These are phyloP conservation scores for Fistulifera pelliculosa DNA, from an alignment of 108 stramenopile genomes.

Conservation along the genomic window DNA sequence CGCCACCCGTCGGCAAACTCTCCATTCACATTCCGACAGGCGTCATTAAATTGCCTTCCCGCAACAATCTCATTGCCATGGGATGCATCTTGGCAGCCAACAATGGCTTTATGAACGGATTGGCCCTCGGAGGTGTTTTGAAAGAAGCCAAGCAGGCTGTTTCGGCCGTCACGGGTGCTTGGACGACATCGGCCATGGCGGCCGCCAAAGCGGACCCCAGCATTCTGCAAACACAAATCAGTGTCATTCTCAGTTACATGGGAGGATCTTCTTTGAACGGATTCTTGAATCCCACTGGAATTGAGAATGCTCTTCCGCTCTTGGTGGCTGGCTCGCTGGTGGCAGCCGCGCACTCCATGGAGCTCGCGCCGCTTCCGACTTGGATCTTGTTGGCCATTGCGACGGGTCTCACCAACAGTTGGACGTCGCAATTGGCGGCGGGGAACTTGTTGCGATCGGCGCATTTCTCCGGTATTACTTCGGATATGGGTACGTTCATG, in stretches of 20 bases:
- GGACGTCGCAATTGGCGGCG: slow-evolving; percentile 27
- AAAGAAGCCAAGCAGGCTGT: slow-evolving; percentile 23
- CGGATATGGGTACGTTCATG: slow-evolving; percentile 42
- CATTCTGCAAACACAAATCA: slow-evolving; percentile 14
- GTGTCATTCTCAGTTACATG: slow-evolving; percentile 29
- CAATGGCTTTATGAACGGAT: slow-evolving; percentile 52
- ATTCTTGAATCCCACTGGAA: slow-evolving; percentile 28
- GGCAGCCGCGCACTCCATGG: slow-evolving; percentile 1
- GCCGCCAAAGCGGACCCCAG: slow-evolving; percentile 12
- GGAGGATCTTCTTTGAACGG: slow-evolving; percentile 27
- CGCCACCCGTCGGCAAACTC: too few species aligned
- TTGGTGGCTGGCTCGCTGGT: slow-evolving; percentile 11
- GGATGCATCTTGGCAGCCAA: slow-evolving; percentile 28
- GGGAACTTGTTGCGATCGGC: slow-evolving; percentile 37
- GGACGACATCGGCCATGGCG: slow-evolving; percentile 38
- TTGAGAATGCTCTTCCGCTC: slow-evolving; percentile 8
- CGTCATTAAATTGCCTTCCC: too few species aligned
- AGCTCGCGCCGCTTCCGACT: neutral
- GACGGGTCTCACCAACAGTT: slow-evolving; percentile 37
- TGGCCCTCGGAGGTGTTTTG: slow-evolving; percentile 32
- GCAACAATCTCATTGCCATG: too few species aligned
- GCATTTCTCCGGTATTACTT: slow-evolving; percentile 40
- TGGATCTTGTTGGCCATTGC: slow-evolving; percentile 24
- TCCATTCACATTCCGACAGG: too few species aligned
- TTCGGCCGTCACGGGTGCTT: slow-evolving; percentile 52